Evolutionary conservation across 768 basidiomycete species (phyloP), one percentile per base, ranked within the genome.

Genomic region (Lentinula raphanica): DNA sequence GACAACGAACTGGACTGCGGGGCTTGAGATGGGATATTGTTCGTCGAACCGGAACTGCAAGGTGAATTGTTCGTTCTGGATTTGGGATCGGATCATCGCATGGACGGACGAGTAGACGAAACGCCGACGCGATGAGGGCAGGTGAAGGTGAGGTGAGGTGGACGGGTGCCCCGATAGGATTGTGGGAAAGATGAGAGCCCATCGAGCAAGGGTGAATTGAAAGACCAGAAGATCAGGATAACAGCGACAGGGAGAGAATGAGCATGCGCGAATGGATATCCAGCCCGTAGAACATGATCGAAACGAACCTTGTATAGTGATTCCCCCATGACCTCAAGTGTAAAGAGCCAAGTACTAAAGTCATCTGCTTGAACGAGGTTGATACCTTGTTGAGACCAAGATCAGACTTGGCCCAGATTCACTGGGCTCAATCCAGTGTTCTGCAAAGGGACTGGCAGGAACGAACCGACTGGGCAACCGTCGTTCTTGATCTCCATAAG

Each of bases 1-100:
- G 15, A 88, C 83, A 39, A 92, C 83, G 67, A 94, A 95, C 65
- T 90, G 88, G 19, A 95, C 93, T 17, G 90, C 89, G 12, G 92
- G 93, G 1, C 90, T 84, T 11, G 89, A 87, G 64, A 95, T 94
- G 0, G 93, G 93, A 70, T 94, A 94, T 64, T 82, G 80, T 1
- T 80, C 36, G 62, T 92, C 89, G 68, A 95, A 95, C 64, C 87
- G 80, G 69, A 95, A 94, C 71, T 86, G 86, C 38, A 92, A 76
- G 56, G 82, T 86, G 69, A 90, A 87, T 54, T 78, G 79, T 73
- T 94, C 91, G 50, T 79, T 86, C 90, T 93, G 63, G 19, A 27
- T n/a, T n/a, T n/a, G n/a, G n/a, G n/a, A n/a, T n/a, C n/a, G n/a
- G n/a, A n/a, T n/a, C n/a, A n/a, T n/a, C n/a, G n/a, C n/a, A n/a